Percentiles rank a stretch among this genome's conserved stretches.
Evolutionary conservation across 2,329 filamentous ascomycete species (phyloP).

Genomic region (Kalaharituber pfeilii): DNA sequence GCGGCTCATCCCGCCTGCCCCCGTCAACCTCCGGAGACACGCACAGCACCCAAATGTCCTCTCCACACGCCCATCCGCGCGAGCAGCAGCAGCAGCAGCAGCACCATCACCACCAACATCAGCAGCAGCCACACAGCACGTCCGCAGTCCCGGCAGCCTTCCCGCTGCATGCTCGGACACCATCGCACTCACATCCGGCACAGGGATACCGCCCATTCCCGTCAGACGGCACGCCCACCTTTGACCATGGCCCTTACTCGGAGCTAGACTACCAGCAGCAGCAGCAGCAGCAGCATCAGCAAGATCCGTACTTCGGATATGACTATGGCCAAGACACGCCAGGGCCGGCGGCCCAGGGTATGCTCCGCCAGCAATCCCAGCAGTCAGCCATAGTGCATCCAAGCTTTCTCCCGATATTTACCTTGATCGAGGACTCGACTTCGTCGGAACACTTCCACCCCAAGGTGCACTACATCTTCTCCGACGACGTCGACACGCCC

Average conservation of each 20-base stretch:
- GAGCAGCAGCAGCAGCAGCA: not conserved
- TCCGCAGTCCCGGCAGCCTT: slow-evolving; percentile 40
- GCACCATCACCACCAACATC: not conserved
- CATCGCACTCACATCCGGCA: not conserved
- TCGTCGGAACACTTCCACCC: slow-evolving; percentile 65
- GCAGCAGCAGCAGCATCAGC: not conserved
- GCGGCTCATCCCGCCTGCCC: too few species aligned
- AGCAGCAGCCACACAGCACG: not conserved
- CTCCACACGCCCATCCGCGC: not conserved
- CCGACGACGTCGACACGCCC: slow-evolving; percentile 53
- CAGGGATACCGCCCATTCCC: not conserved
- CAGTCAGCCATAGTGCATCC: slow-evolving; percentile 26
- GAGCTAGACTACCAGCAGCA: not conserved
- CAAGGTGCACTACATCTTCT: slow-evolving; percentile 78
- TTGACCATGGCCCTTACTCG: not conserved
- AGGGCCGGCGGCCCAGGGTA: not conserved
- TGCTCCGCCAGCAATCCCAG: slow-evolving; percentile 14
- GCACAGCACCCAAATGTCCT: too few species aligned
- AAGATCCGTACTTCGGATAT: not conserved
- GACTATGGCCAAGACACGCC: too few species aligned
- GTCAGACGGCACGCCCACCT: not conserved
- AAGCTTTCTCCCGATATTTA: slow-evolving; percentile 67
- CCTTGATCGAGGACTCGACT: slow-evolving; percentile 60
- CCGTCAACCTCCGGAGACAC: too few species aligned
- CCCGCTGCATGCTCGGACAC: slow-evolving; percentile 37